Base-by-base conservation (phyloP, 2,329 filamentous ascomycete species). In the Epichloe glyceriae region DNA sequence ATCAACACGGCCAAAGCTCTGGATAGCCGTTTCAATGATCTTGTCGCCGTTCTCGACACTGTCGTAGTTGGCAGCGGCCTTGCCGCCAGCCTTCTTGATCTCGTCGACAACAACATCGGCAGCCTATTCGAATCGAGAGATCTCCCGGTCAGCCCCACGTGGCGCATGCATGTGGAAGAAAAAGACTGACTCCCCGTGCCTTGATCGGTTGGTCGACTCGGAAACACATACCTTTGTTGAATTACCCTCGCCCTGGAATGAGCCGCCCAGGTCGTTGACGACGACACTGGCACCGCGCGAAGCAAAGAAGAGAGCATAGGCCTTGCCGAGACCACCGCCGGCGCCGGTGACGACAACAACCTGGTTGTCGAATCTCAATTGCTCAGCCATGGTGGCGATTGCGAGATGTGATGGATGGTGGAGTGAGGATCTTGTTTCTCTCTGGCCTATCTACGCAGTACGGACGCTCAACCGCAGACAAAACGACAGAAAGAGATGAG, bases 11-110 rank as follows among this genome's bases (percentile, higher is more conserved):
- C 91, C 87, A 64, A 83, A 93, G 51, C 74, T 75, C 68, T 87
- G 74, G 66, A 93, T 86, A 61, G 87, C 87, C 22, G 86, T 90
- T 58, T 91, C 83, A 71, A 98, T 94, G 68, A 98, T 97, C 70
- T 80, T 85, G 54, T 97, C 91, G 62, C 93, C 93, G 62, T 91
- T 78, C 73, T 93, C 88, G 71, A 95, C 91, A 67, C 80, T 83
- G 74, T 98, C 86, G 77, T 97, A 97, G 79, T 96, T 97, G 70
- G 91, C 89, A 47, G 95, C 90, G 53, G 93, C 93, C 70, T 95
- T 94, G 68, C 93, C 93, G 67, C 93, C 93, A 49, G 84, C 85
- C 64, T 82, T 78, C 70, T 85, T 89, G 70, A 91, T 91, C 72
- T 88, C 83, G 60, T 88, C 73, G 65, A 91, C 86, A 53, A 91